Conservation (phyloP, 2,329 filamentous ascomycete species). For the Fusarium mangiferae region DNA sequence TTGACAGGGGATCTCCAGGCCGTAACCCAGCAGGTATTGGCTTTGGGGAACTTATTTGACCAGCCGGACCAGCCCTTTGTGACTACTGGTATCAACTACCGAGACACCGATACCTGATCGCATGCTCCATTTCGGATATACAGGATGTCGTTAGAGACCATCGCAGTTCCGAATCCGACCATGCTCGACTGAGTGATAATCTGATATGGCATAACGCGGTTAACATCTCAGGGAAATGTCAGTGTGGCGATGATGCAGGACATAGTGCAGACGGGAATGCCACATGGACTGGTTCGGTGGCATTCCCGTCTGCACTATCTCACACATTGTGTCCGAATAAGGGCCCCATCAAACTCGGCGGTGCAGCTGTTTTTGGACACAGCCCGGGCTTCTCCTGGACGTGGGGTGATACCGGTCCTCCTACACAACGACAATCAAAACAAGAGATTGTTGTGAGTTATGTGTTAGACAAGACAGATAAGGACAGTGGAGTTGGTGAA, state of each 20-base stretch:
- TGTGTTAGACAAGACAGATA: neutral
- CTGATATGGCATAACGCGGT: neutral
- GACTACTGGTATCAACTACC: neutral
- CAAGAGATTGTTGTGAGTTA: neutral
- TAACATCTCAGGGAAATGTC: rapidly evolving
- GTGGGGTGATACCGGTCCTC: too few relatives aligned
- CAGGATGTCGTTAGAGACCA: neutral
- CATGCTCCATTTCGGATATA: neutral
- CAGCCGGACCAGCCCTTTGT: rapidly evolving
- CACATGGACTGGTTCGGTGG: too few relatives aligned
- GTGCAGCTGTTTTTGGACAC: neutral
- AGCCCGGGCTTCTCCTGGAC: neutral
- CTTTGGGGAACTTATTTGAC: neutral
- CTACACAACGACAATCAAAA: neutral
- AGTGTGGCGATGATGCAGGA: rapidly evolving
- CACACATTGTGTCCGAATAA: rapidly evolving
- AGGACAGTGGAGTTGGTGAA: neutral
- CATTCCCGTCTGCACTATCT: neutral
- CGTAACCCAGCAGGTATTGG: rapidly evolving
- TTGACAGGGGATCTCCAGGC: rapidly evolving
- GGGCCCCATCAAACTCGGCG: neutral
- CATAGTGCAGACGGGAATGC: neutral
- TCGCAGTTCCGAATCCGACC: neutral
- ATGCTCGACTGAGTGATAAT: neutral
- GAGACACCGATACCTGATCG: rapidly evolving